A percentile compares a stretch with the other conserved stretches of the same genome.
These are phyloP conservation scores for Diddensiella transvaalensis DNA, from an alignment of 805 yeast genomes.

Conservation along the genomic window DNA sequence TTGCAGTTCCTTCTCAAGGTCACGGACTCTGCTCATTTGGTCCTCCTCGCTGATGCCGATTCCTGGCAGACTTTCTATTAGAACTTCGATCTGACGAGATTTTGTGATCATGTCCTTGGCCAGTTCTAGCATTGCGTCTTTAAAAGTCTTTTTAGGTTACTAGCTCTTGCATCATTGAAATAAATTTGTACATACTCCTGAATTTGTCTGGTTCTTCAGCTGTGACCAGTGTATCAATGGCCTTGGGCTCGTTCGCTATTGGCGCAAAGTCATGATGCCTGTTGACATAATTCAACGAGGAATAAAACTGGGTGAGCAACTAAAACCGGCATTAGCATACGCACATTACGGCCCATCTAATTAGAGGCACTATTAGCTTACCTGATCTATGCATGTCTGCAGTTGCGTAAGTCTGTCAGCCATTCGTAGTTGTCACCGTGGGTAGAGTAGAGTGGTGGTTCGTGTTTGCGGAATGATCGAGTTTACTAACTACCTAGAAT, in stretches of 20 bases:
- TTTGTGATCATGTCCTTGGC: slow-evolving; percentile 81
- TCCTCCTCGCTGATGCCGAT: slow-evolving; percentile 77
- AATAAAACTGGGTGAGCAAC: slow-evolving; percentile 36
- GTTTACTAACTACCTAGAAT: no score
- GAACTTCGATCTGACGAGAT: slow-evolving; percentile 77
- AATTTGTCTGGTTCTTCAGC: slow-evolving; percentile 28
- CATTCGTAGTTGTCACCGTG: no score
- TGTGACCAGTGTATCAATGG: slow-evolving; percentile 51
- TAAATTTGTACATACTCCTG: slow-evolving; percentile 30
- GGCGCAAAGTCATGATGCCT: slow-evolving; percentile 64
- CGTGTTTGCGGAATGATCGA: no score
- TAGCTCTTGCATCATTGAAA: slow-evolving; percentile 27
- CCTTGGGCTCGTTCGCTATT: slow-evolving; percentile 49
- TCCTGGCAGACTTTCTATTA: slow-evolving; percentile 89
- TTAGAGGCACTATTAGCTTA: no score
- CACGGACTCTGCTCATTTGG: slow-evolving; percentile 62
- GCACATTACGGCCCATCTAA: no score
- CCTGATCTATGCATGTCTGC: slow-evolving; percentile 80
- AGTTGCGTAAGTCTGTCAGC: slow-evolving; percentile 87
- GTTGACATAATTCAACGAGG: slow-evolving; percentile 49
- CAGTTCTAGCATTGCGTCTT: slow-evolving; percentile 57
- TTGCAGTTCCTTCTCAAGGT: slow-evolving; percentile 58
- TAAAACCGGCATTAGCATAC: no score
- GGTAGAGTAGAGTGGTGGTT: no score
- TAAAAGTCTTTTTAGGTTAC: background rate